Evolutionary conservation across 2,329 filamentous ascomycete species (phyloP).

Genomic region (Pseudocercospora crystallina): DNA sequence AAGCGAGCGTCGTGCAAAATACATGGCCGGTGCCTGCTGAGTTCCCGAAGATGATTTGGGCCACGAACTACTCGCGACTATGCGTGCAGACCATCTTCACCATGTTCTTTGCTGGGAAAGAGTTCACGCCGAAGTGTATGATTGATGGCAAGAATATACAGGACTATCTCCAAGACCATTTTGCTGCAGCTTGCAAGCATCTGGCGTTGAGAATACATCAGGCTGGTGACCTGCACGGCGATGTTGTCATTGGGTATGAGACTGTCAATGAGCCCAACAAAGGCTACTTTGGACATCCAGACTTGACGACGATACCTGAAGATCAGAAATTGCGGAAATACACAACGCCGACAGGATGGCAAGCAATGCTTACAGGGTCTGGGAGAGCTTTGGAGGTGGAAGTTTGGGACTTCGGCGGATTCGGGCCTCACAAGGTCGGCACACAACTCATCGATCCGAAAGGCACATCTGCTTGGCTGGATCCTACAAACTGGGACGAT

Average conservation of each 20-base stretch:
- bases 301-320: slow-evolving; percentile 76
- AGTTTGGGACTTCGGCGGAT: slow-evolving; percentile 88
- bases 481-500: slow-evolving; percentile 75
- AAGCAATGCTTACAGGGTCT: slow-evolving; percentile 87
- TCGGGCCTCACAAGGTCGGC: slow-evolving; percentile 89
- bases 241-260: slow-evolving; percentile 92
- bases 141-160: slow-evolving; percentile 95
- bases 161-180: slow-evolving; percentile 88
- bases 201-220: slow-evolving; percentile 83
- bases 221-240: slow-evolving; percentile 81
- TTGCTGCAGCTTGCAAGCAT: slow-evolving; percentile 74
- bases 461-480: slow-evolving; percentile 79
- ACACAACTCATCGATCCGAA: slow-evolving; percentile 81
- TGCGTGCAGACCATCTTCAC: slow-evolving; percentile 91
- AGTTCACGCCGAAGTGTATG: slow-evolving; percentile 94
- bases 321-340: slow-evolving; percentile 92
- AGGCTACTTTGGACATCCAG: slow-evolving; percentile 78
- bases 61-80: slow-evolving; percentile 89
- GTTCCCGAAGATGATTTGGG: slow-evolving; percentile 99
- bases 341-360: slow-evolving; percentile 90
- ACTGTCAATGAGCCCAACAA: slow-evolving; percentile 93
- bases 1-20: slow-evolving; percentile 93
- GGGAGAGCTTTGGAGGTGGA: slow-evolving; percentile 87
- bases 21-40: slow-evolving; percentile 80
- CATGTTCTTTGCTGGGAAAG: slow-evolving; percentile 83